Conservation (phyloP, 306 rosid species). For the Cajanus cajan region DNA sequence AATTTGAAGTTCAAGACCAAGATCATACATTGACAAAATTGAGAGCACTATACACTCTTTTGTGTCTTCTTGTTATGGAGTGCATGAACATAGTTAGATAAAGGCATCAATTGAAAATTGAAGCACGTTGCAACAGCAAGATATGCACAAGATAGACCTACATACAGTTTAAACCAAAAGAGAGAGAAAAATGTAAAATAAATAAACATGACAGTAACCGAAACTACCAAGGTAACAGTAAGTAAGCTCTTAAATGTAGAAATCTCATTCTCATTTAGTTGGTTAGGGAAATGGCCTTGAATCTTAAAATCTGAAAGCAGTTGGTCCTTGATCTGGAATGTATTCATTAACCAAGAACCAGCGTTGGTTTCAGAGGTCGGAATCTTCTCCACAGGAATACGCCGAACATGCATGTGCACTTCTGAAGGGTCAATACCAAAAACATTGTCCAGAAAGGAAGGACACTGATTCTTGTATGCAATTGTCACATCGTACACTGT, state of each 20-base stretch:
- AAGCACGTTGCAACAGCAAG: conserved; percentile 70
- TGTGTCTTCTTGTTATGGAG: conserved; percentile 44
- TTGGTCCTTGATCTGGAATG: conserved; percentile 54
- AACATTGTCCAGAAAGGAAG: conserved; percentile 85
- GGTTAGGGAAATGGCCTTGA: conserved; percentile 69
- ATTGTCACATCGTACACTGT: conserved; percentile 84
- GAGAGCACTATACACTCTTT: conserved; percentile 31
- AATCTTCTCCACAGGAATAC: conserved; percentile 59
- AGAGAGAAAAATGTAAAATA: conserved; percentile 67
- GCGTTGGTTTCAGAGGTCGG: conserved; percentile 59
- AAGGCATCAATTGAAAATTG: conserved; percentile 51
- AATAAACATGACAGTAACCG: conserved; percentile 53
- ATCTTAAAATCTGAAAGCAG: conserved; percentile 59
- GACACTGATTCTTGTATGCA: conserved; percentile 79
- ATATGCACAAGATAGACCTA: conserved; percentile 70
- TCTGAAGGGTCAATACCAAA: conserved; percentile 93
- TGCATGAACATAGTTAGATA: conserved; percentile 48
- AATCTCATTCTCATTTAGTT: conserved; percentile 48
- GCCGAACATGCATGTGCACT: conserved; percentile 80
- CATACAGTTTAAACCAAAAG: conserved; percentile 73
- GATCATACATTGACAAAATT: conserved; percentile 17
- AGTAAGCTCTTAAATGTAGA: conserved; percentile 57
- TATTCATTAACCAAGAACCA: conserved; percentile 65
- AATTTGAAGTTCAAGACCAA: conserved; percentile 29
- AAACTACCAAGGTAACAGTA: conserved; percentile 43